These are phyloP conservation scores for Irpex sp. DNA, from an alignment of 1,284 basidiomycete genomes.

Conservation along the genomic window DNA sequence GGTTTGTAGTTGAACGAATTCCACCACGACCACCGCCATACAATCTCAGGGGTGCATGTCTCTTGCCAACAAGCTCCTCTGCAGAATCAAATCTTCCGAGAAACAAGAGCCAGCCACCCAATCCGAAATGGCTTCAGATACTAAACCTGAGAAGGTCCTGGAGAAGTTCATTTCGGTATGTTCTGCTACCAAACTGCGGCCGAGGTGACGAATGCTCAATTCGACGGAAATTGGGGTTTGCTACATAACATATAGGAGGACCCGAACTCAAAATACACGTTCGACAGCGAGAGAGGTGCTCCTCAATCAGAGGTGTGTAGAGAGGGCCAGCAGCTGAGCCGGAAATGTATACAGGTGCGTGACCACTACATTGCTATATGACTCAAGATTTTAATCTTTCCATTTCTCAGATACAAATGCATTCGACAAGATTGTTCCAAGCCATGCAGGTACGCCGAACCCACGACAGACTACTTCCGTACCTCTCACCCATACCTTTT, in stretches of 20 bases:
- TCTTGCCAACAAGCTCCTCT: slow-evolving; percentile 24
- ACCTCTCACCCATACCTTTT: neutral
- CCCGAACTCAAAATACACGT: slow-evolving; percentile 50
- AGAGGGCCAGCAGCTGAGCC: slow-evolving; percentile 37
- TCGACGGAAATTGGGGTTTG: too few species aligned
- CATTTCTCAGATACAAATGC: slow-evolving; percentile 55
- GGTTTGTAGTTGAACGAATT: neutral
- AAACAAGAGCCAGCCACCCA: neutral
- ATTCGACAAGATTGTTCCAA: slow-evolving; percentile 65
- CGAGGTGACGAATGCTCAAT: too few species aligned
- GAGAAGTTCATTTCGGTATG: slow-evolving; percentile 30
- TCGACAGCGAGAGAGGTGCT: slow-evolving; percentile 58
- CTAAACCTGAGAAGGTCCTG: slow-evolving; percentile 21
- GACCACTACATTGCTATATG: neutral
- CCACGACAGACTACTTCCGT: neutral
- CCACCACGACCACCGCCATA: neutral
- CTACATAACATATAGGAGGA: slow-evolving; percentile 41
- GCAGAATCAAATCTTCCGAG: slow-evolving; percentile 16
- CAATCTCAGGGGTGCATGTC: slow-evolving; percentile 13
- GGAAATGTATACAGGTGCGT: slow-evolving; percentile 65
- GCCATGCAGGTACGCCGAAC: slow-evolving; percentile 67
- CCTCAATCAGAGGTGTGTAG: slow-evolving; percentile 64
- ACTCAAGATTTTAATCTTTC: neutral
- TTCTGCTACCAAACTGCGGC: neutral
- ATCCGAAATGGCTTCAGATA: slow-evolving; percentile 12